Base-by-base conservation (phyloP, 768 basidiomycete genomes). In the Auricularia cornea region DNA sequence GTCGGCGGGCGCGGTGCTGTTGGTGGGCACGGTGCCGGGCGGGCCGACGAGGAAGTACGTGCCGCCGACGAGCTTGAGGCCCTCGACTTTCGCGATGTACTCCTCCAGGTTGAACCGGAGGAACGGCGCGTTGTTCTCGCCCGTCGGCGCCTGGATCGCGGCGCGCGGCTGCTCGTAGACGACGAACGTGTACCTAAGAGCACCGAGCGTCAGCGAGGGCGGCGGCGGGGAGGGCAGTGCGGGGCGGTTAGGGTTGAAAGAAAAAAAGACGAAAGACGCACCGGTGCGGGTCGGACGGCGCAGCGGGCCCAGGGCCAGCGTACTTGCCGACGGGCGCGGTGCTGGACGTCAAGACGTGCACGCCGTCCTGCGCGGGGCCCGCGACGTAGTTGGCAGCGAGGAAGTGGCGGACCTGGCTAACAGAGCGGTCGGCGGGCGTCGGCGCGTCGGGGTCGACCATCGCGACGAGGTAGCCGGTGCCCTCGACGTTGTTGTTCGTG, bases 381-480 rank as follows among this genome's bases (percentile, higher is more conserved):
- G 30, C 66, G 60, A 67, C 72, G 63, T 80, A 81, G 66, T 79
- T 75, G 0, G 78, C 78, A 1, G 78, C 79, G 2, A 83, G 69
- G 72, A 81, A 81, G 67, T 83, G 81, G 2, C 80, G 75, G 51
- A 83, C 78, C 65, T 83, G 79, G 1, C 79, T 73, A 3, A 38
- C 60, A 5, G 72, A 79, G 14, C 78, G 77, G 20, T 66, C 70
- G 65, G 81, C 78, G 1, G 82, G 81, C n/a, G 81, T 81, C 8
- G 81, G 81, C 11, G 78, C 81, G 65, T 83, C 82, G 3, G 78
- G 82, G 64, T 82, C 81, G n/a, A 75, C 54, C 54, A 57, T 57
- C 26, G 54, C 26, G 54, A 57, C 20, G 54, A 57, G 54, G 28
- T 57, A 57, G 26, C 10, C 51, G 6, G 10, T 52, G n/a, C 20